phyloP scores from a whole-genome alignment of 176 grass and related monocot genomes.

The Oryza meyeriana region DNA sequence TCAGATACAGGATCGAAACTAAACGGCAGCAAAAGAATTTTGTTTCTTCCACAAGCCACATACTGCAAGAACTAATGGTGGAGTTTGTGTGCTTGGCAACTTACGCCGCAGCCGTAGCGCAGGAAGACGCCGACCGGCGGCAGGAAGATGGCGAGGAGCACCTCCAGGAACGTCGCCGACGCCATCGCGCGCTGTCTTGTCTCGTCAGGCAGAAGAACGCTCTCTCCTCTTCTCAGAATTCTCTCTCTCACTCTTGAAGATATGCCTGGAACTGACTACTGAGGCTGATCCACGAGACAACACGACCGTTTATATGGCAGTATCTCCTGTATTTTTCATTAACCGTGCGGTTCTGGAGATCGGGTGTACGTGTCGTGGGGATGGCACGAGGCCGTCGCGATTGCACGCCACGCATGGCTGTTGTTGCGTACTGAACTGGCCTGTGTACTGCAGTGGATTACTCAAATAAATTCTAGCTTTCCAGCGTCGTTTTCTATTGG shows the following conservation, averaged over 20 bases:
- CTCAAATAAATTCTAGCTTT: neutral
- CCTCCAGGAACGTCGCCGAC: constrained; percentile 77
- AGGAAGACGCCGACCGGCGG: constrained; percentile 94
- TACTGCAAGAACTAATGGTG: neutral
- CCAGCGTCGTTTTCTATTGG: neutral
- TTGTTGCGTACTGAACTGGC: neutral
- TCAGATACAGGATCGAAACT: neutral
- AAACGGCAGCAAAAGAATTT: neutral
- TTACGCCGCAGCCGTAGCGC: constrained; percentile 80
- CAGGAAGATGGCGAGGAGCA: constrained; percentile 85
- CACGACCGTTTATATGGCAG: neutral
- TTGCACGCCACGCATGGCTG: constrained; percentile 12
- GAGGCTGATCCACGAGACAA: neutral
- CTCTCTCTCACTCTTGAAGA: neutral
- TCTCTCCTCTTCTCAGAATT: neutral
- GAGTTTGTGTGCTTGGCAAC: neutral
- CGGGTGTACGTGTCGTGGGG: neutral
- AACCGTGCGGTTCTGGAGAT: neutral
- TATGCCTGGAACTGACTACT: neutral
- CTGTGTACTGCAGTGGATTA: neutral
- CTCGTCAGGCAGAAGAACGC: neutral
- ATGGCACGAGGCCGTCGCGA: neutral
- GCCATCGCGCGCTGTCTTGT: constrained; percentile 44
- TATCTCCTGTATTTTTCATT: neutral
- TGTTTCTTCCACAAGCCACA: neutral